These are phyloP conservation scores for Lipomyces starkeyi DNA, from an alignment of 805 yeast genomes.

Conservation along the genomic window DNA sequence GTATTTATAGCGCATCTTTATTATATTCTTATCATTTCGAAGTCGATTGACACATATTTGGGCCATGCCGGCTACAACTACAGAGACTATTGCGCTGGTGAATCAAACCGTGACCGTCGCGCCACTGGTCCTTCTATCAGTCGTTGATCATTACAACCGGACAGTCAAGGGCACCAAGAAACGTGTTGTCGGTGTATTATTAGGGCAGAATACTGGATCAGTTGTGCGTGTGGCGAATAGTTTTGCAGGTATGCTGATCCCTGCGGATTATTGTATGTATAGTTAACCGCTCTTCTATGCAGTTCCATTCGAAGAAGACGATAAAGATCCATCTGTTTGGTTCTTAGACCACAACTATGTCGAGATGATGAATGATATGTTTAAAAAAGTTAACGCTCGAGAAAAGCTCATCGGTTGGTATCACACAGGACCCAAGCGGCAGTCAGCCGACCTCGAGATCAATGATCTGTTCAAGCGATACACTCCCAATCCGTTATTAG, in stretches of 20 bases:
- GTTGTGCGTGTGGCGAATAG: constrained; percentile 82
- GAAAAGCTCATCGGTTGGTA: constrained; percentile 99
- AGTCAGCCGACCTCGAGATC: constrained; percentile 85
- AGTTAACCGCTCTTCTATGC: background rate
- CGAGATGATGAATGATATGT: constrained; percentile 97
- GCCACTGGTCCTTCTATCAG: constrained; percentile 90
- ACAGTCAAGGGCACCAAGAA: constrained; percentile 74
- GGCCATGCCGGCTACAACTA: constrained; percentile 36
- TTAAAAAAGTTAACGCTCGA: constrained; percentile 95
- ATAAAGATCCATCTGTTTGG: constrained; percentile 90
- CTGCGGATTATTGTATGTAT: background rate
- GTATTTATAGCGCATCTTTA: background rate
- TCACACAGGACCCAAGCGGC: constrained; percentile 94
- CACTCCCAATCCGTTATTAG: constrained; percentile 76
- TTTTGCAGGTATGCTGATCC: constrained; percentile 62
- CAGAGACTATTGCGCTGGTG: constrained; percentile 33
- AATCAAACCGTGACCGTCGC: constrained; percentile 77
- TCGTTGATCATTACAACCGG: constrained; percentile 93
- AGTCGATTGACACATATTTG: background rate
- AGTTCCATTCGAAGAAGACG: constrained; percentile 96
- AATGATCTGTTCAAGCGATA: constrained; percentile 88
- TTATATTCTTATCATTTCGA: background rate
- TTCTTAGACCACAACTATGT: constrained; percentile 95
- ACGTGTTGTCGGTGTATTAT: constrained; percentile 90
- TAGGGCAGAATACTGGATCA: constrained; percentile 72